Base-by-base conservation (phyloP, 1,284 basidiomycete species). In the Leccinum fallax region DNA sequence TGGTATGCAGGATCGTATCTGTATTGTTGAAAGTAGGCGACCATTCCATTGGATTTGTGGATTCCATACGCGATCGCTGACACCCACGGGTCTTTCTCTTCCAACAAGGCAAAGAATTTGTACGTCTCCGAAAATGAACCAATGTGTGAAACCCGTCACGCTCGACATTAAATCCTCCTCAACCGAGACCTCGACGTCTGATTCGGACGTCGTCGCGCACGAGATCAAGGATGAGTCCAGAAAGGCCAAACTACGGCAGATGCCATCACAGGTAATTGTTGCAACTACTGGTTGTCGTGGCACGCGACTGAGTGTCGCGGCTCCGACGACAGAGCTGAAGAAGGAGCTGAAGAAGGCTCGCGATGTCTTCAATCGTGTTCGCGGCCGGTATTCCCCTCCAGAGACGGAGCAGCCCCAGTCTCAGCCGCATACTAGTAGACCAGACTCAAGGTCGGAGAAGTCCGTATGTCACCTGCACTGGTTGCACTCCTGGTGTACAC, bases 401-500 rank as follows among this genome's bases (percentile, higher is more conserved):
- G 70, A 72, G 48, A 57, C 19, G 51, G 74, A 75, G 26, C 60
- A 58, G 11, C 40, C 40, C 2, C 60, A 58, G 11, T 36, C 40
- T 1, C 40, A 43, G 46, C 21, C 13, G 46, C 46, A 24, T 24
- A 24, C n/a, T n/a, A 49, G 53, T 11, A 70, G 32, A 53, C 58
- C 66, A 15, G 63, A 65, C 6, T 43, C 65, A 10, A 64, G 57
- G 24, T 36, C 60, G 7, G 62, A 63, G 19, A 86, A 73, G 76
- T 78, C 24, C 86, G 84, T 69, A 94, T 97, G 86, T 93, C 94
- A 0, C 73, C 84, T 19, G 81, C 82, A 2, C 84, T 99, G 1
- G 85, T 88, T 1, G 83, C 85, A 0, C 83, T 98, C 15, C 84
- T 98, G 9, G 89, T 99, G 21, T 99, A 99, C 76, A 98, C 97